These are phyloP conservation scores for Trypanosoma boissoni DNA, from an alignment of 208 protist species.

Conservation along the genomic window DNA sequence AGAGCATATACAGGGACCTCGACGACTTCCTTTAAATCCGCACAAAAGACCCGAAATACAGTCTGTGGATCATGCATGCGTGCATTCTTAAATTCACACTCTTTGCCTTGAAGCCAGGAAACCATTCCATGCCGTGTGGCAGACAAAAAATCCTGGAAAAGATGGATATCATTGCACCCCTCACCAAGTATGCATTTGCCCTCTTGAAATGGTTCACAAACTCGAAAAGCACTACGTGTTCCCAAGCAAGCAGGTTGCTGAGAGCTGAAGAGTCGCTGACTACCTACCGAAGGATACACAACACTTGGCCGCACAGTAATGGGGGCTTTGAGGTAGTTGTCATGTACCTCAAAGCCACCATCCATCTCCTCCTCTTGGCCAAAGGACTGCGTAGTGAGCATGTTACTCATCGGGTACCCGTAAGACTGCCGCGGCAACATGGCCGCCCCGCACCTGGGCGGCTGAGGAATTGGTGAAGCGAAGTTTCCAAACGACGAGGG, in stretches of 20 bases:
- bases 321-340: constrained; percentile 68
- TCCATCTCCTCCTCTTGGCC: constrained; percentile 17
- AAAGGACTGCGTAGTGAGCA: not conserved
- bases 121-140: constrained; percentile 50
- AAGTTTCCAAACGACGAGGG: not conserved
- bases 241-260: constrained; percentile 32
- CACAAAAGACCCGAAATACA: constrained; percentile 71
- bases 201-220: constrained; percentile 67
- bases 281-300: constrained; percentile 49
- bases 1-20: constrained; percentile 61
- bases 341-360: constrained; percentile 56
- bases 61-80: constrained; percentile 29
- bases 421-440: not conserved
- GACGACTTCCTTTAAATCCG: constrained; percentile 79
- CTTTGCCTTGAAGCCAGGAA: constrained; percentile 46
- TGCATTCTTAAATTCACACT: constrained; percentile 62
- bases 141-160: constrained; percentile 48
- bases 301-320: constrained; percentile 42
- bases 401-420: not conserved
- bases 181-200: constrained; percentile 39
- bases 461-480: not conserved
- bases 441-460: not conserved
- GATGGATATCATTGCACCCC: constrained; percentile 61
- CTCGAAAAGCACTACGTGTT: constrained; percentile 35
- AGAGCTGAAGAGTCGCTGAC: constrained; percentile 50